Evolutionary conservation across 768 basidiomycete species (phyloP).

Genomic region (Termitomyces sp.): DNA sequence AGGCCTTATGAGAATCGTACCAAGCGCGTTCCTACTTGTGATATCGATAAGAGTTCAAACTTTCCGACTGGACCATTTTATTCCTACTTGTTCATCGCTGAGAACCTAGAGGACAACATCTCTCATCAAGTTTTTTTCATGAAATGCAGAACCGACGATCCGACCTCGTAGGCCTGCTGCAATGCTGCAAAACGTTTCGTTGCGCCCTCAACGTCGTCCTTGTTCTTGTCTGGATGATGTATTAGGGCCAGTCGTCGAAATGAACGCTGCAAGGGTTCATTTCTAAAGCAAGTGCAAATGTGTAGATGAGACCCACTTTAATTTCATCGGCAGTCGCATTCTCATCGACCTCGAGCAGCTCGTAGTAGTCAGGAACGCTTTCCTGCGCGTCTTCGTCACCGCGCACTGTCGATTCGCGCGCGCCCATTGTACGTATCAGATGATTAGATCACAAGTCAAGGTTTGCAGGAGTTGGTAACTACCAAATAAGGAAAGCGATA

Average conservation of each 20-base stretch:
- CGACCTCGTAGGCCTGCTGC: slow-evolving; percentile 94
- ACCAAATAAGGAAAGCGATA: slow-evolving; percentile 10
- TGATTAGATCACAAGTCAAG: not conserved
- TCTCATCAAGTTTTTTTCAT: not conserved
- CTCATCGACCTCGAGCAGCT: slow-evolving; percentile 75
- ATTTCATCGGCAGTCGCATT: slow-evolving; percentile 85
- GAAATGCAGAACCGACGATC: slow-evolving; percentile 13
- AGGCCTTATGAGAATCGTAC: slow-evolving; percentile 92
- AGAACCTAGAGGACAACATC: slow-evolving; percentile 53
- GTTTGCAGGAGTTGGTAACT: too few relatives aligned
- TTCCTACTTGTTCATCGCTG: slow-evolving; percentile 86
- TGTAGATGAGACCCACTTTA: slow-evolving; percentile 42
- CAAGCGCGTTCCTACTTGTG: slow-evolving; percentile 89
- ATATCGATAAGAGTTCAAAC: slow-evolving; percentile 13
- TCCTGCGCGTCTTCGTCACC: slow-evolving; percentile 12
- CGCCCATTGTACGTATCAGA: slow-evolving; percentile 52
- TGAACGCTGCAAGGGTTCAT: slow-evolving; percentile 46
- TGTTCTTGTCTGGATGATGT: slow-evolving; percentile 88
- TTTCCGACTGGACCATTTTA: not conserved
- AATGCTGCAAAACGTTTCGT: slow-evolving; percentile 82
- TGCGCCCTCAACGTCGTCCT: slow-evolving; percentile 73
- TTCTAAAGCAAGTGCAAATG: not conserved
- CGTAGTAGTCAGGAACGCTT: slow-evolving; percentile 65
- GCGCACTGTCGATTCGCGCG: slow-evolving; percentile 53
- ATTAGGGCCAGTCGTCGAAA: slow-evolving; percentile 82